Evolutionary conservation across 1,139 yeast species (phyloP).

Genomic region (Debaryomyces psychrophilus): DNA sequence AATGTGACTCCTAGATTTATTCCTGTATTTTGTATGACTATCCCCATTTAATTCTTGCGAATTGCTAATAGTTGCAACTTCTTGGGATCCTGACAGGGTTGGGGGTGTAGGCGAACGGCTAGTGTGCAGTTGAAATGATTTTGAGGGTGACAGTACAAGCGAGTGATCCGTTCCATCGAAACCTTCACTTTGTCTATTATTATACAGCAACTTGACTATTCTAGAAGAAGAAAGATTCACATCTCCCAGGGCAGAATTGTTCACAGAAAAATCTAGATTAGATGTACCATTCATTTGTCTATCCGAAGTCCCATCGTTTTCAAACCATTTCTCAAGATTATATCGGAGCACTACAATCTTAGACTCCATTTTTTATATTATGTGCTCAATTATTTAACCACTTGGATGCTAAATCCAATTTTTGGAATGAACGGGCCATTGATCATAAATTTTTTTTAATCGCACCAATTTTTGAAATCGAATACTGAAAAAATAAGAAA

Average conservation of each 20-base stretch:
- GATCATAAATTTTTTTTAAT: constrained; percentile 1
- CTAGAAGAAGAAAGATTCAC: constrained; percentile 15
- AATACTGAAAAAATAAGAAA: neutral
- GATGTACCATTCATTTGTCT: neutral
- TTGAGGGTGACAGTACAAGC: constrained; percentile 5
- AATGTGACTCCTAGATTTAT: neutral
- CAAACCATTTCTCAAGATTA: constrained; percentile 8
- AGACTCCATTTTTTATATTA: constrained; percentile 8
- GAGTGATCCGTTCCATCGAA: neutral
- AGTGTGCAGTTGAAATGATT: constrained; percentile 4
- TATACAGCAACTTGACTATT: constrained; percentile 17
- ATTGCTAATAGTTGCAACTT: constrained; percentile 11
- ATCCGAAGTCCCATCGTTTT: neutral
- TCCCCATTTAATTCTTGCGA: constrained; percentile 1
- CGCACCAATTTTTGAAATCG: neutral
- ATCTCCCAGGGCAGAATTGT: neutral
- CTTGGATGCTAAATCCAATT: neutral
- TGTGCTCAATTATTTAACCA: neutral
- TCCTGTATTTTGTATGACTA: neutral
- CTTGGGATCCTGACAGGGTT: constrained; percentile 10
- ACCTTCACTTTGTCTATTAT: neutral
- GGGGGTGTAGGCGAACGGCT: constrained; percentile 15
- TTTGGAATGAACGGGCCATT: constrained; percentile 2
- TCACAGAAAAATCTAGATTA: neutral
- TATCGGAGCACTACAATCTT: constrained; percentile 11